Evolutionary conservation across 2,329 filamentous ascomycete species (phyloP).

Genomic region (Chrysosporium queenslandicum): DNA sequence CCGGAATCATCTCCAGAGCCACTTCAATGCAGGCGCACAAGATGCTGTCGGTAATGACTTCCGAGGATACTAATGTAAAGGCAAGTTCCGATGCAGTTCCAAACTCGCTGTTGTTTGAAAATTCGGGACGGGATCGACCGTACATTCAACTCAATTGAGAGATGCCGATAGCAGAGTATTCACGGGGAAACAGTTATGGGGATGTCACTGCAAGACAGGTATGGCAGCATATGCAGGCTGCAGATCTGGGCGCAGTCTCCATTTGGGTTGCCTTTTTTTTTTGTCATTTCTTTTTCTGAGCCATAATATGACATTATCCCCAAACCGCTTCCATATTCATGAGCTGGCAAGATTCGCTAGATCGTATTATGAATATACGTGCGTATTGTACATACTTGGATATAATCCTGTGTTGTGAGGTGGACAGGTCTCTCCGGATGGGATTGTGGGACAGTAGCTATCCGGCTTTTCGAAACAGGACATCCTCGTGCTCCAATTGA

Average conservation of each 20-base stretch:
- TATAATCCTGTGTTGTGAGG: no score
- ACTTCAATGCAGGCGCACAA: no score
- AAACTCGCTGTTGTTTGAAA: neutral
- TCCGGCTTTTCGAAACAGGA: no score
- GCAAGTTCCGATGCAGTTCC: neutral
- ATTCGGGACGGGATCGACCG: neutral
- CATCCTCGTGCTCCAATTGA: no score
- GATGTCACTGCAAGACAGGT: neutral
- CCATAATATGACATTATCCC: neutral
- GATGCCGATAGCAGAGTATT: neutral
- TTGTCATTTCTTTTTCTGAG: neutral
- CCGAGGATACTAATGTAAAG: no score
- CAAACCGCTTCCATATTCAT: neutral
- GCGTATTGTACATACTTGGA: no score
- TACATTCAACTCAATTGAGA: neutral
- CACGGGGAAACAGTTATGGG: neutral
- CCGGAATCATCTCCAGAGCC: no score
- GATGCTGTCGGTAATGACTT: no score
- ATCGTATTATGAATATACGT: neutral
- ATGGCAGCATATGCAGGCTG: constrained; percentile 2
- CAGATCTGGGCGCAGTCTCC: constrained; percentile 3
- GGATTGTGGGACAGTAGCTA: no score
- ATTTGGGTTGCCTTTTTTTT: neutral
- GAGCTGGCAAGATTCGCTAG: neutral
- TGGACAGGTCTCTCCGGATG: no score